These are phyloP conservation scores for Penicillium samsonianum DNA, from an alignment of 495 filamentous ascomycete genomes.

Conservation along the genomic window DNA sequence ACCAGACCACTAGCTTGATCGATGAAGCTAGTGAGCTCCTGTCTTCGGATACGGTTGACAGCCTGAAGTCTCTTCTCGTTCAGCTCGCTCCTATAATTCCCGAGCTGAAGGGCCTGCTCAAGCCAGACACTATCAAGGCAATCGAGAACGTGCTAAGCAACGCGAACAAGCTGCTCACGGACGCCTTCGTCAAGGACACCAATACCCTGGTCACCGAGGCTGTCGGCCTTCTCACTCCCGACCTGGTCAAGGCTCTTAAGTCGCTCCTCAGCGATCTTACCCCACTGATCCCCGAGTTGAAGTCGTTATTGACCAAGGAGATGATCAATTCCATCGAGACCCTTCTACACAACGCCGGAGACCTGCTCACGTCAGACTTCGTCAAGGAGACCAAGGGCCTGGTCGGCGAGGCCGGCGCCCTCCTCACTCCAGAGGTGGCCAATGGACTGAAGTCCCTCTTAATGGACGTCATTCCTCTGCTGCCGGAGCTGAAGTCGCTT, in stretches of 20 bases:
- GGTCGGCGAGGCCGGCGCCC: slow-evolving; percentile 12
- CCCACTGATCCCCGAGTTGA: slow-evolving; percentile 34
- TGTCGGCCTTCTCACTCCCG: slow-evolving; percentile 39
- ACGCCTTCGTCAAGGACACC: slow-evolving; percentile 39
- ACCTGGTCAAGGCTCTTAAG: slow-evolving; percentile 40
- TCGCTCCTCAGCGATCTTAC: slow-evolving; percentile 36
- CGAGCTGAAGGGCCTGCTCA: slow-evolving; percentile 33
- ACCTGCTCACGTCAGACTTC: slow-evolving; percentile 39
- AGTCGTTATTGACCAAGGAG: slow-evolving; percentile 37
- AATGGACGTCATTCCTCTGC: slow-evolving; percentile 20
- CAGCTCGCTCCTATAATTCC: slow-evolving; percentile 11
- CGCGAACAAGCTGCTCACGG: slow-evolving; percentile 40
- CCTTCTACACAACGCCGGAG: slow-evolving; percentile 41
- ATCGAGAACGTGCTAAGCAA: slow-evolving; percentile 41
- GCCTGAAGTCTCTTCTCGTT: slow-evolving; percentile 31
- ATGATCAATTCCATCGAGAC: slow-evolving; percentile 37
- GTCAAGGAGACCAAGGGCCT: slow-evolving; percentile 35
- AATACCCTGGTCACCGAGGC: slow-evolving; percentile 39
- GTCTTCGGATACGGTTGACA: slow-evolving; percentile 38
- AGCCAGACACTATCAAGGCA: slow-evolving; percentile 35
- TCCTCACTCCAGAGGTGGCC: slow-evolving; percentile 16
- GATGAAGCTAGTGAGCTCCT: slow-evolving; percentile 38
- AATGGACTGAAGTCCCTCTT: slow-evolving; percentile 22
- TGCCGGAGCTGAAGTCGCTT: slow-evolving; percentile 23
- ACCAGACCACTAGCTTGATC: slow-evolving; percentile 26